Conservation (phyloP, 2,329 filamentous ascomycete genomes). For the Rosellinia necatrix region DNA sequence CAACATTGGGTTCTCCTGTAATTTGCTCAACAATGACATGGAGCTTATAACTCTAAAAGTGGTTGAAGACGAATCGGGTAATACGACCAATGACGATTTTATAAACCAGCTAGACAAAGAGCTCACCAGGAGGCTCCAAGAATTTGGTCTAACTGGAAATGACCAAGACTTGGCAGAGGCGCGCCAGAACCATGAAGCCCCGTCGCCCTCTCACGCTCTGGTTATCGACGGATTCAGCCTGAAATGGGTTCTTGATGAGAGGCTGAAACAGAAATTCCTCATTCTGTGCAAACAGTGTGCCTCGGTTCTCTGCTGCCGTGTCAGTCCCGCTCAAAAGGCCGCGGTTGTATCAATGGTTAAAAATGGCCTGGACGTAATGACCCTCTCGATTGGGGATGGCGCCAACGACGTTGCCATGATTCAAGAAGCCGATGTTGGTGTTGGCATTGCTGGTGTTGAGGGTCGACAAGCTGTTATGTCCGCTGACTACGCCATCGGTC, state of each 20-base stretch:
- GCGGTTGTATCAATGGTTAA: constrained; percentile 97
- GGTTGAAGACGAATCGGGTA: constrained; percentile 68
- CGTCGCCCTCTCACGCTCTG: constrained; percentile 84
- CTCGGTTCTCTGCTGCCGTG: constrained; percentile 94
- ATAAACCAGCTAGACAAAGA: constrained; percentile 67
- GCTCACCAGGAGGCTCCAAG: constrained; percentile 72
- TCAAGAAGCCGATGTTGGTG: constrained; percentile 94
- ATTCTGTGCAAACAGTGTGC: constrained; percentile 96
- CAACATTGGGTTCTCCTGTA: constrained; percentile 99
- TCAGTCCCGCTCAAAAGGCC: constrained; percentile 95
- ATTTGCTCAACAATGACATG: constrained; percentile 96
- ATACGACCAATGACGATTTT: constrained; percentile 53
- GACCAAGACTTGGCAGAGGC: constrained; percentile 83
- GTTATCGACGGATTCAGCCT: constrained; percentile 95
- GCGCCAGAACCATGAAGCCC: constrained; percentile 81
- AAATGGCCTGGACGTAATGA: constrained; percentile 93
- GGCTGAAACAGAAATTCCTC: constrained; percentile 87
- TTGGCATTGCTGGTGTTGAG: constrained; percentile 92
- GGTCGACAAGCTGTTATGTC: constrained; percentile 94
- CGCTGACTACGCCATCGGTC: constrained; percentile 92
- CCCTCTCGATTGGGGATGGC: constrained; percentile 88
- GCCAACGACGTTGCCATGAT: constrained; percentile 99
- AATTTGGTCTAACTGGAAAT: constrained; percentile 80
- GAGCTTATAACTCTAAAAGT: constrained; percentile 90
- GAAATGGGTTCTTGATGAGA: constrained; percentile 81